Evolutionary conservation across 257 asterid genomes (phyloP), one percentile per base, ranked within the genome.

Genomic region (Marsdenia floribunda): DNA sequence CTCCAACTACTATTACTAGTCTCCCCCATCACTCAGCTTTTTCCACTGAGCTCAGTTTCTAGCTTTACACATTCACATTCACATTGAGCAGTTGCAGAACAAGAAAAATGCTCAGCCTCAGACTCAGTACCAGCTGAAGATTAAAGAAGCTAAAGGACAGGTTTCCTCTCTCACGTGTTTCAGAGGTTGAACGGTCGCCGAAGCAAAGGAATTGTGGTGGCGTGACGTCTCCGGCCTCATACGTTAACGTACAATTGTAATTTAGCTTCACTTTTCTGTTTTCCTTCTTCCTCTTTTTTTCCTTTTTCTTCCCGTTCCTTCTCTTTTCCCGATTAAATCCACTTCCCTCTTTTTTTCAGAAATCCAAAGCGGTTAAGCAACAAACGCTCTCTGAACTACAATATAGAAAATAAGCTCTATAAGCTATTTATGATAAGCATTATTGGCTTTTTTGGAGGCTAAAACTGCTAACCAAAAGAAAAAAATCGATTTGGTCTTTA

Each of bases 241-340:
- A 61, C 53, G 64, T 16, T 38, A 38, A 24, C 53, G 35, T 67
- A 24, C 37, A 11, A 29, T 73, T 58, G 40, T 67, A 19, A 46
- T 15, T 55, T 44, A 33, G 52, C 77, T 64, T 74, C 65, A 47
- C 66, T 49, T 65, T 33, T 54, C 54, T 74, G 78, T 74, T 61
- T 74, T 38, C 52, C 69, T 64, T 53, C 21, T 13, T 52, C 21
- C 6, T 12, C 19, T 14, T 14, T 12, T 50, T 33, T 64, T 12
- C 35, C 6, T 33, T 52, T 38, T 29, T 9, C 21, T 52, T 63
- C 49, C 44, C 52, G 12, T 16, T 37, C 22, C 66, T 26, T 29
- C 33, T 29, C 33, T 1, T 29, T 29, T 29, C 33, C 33, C 1
- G 33, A 29, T 29, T 29, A 29, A 29, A 29, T 29, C 33, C 33